Evolutionary conservation across 108 stramenopile species (phyloP), one percentile per base, ranked within the genome.

Genomic region (Cyclotella sp.): DNA sequence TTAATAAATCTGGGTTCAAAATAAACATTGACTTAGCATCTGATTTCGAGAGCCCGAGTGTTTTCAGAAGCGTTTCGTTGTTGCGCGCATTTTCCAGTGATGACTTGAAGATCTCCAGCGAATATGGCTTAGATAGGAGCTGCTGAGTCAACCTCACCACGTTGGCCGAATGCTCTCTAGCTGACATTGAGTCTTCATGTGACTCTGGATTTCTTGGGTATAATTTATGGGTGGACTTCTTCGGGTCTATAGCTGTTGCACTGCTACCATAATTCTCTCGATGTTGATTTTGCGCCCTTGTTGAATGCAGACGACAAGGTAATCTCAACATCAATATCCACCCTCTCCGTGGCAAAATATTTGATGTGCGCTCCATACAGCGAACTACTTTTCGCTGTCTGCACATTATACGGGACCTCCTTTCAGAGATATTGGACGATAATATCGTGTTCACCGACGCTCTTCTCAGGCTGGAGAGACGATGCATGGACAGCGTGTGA

Each of bases 1-100:
- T 54, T 42, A 81, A 46, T 46, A 75, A 63, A 5, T 45, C 60
- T 21, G 53, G 54, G n/a, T 62, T 62, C 5, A 75, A 27, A 11
- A 81, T 41, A 6, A 70, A 29, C 73, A 81, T 81, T 7, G 54
- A 41, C 12, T 60, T 39, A 15, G 72, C 60, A 19, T 73, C 79
- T 10, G 34, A 51, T n/a, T 53, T 30, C 14, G 72, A 42, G 26
- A 73, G 26, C 11, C 63, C 46, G 24, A 78, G 40, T 42, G 52
- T 57, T 26, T 65, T 52, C 22, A 71, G 52, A 5, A 78, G 63
- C 0, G 16, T 3, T 39, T 72, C 24, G 49, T 78, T 41, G 14
- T 18, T 59, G 5, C 77, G 24, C 47, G 70, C 39, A 24, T 65
- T 46, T 28, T 34, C 27, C 18, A 78, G 53, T 18, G 46, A 34